Percentiles rank a stretch among this genome's conserved stretches.
phyloP scores from a whole-genome alignment of 495 filamentous ascomycete species.

The Lepraria neglecta region DNA sequence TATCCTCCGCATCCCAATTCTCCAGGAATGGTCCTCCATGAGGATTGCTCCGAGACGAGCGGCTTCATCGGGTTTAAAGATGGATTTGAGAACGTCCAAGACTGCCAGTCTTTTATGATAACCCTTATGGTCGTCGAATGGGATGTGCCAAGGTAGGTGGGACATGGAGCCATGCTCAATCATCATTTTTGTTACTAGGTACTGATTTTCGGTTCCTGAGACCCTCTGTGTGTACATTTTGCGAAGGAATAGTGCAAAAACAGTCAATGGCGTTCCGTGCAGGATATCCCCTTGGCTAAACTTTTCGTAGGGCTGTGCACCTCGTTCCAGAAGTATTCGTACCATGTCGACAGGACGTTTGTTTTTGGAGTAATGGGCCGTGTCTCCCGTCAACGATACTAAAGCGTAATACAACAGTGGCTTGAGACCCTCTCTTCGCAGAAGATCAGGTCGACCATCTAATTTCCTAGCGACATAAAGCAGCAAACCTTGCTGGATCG shows the following conservation, averaged over 20 bases:
- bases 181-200: neutral
- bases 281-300: neutral
- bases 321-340: neutral
- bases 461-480: neutral
- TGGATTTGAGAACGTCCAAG: no score
- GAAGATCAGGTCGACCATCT: neutral
- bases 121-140: no score
- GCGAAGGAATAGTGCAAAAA: neutral
- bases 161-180: neutral
- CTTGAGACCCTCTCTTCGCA: neutral
- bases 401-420: slow-evolving; percentile 9
- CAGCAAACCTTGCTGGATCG: neutral
- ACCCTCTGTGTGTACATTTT: neutral
- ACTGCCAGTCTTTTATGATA: no score
- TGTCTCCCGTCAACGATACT: neutral
- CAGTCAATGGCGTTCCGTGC: neutral
- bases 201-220: neutral
- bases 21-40: no score
- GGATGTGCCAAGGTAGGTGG: no score
- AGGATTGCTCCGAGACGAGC: no score
- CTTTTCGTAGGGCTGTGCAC: slow-evolving; percentile 2
- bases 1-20: no score
- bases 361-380: neutral
- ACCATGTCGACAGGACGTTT: neutral
- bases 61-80: no score